Evolutionary conservation across 139 green algal species (phyloP).

Genomic region (Spirogloea muscicola): DNA sequence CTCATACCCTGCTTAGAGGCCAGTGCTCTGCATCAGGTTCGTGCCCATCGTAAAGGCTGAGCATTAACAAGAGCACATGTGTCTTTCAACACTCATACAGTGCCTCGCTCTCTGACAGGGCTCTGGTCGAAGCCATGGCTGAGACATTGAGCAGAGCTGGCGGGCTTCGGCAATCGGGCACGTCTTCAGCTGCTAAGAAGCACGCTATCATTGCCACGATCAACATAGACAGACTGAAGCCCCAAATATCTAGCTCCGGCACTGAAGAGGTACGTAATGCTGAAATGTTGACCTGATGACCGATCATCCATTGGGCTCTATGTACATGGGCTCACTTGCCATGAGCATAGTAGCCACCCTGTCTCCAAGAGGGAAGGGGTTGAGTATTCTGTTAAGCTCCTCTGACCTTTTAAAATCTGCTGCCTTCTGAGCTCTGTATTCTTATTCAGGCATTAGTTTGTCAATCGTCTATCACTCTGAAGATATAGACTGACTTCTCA

Average conservation of each 20-base stretch:
- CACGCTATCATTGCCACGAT: slow-evolving; percentile 25
- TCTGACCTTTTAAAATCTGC: too few relatives aligned
- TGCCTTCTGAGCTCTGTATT: background rate
- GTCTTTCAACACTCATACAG: too few relatives aligned
- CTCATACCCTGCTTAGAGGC: too few relatives aligned
- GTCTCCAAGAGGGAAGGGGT: too few relatives aligned
- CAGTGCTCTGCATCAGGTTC: too few relatives aligned
- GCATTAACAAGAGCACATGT: too few relatives aligned
- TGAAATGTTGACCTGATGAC: background rate
- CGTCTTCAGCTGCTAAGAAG: slow-evolving; percentile 1
- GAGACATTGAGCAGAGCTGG: slow-evolving; percentile 11
- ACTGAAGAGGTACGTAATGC: slow-evolving; percentile 3
- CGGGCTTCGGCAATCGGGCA: background rate
- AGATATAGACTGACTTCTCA: background rate
- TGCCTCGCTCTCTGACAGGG: too few relatives aligned
- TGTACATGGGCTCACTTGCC: background rate
- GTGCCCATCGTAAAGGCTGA: too few relatives aligned
- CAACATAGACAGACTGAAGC: slow-evolving; percentile 9
- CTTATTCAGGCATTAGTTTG: background rate
- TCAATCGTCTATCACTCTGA: background rate
- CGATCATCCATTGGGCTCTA: too few relatives aligned
- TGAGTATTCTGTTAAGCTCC: too few relatives aligned
- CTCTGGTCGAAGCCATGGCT: slow-evolving; percentile 5
- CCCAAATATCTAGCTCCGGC: background rate
- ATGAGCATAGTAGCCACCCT: slow-evolving; percentile 1